Evolutionary conservation across 176 grass and related monocot genomes (phyloP), one percentile per base, ranked within the genome.

Genomic region (Oryza meyeriana): DNA sequence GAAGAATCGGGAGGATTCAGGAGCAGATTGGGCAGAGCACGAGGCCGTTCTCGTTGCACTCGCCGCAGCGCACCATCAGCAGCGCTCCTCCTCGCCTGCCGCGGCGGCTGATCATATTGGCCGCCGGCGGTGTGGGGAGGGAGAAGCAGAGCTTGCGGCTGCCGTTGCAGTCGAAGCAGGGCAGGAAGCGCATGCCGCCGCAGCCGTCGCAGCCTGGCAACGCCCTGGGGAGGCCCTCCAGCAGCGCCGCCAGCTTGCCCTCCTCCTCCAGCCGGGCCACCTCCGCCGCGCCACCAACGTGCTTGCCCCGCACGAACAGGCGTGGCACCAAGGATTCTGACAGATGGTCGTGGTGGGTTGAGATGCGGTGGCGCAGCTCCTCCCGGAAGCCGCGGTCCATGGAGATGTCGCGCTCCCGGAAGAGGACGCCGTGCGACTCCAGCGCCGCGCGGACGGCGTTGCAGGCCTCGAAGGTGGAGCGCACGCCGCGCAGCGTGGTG

Each of bases 1-100:
- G 7, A 55, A 45, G 42, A n/a, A 55, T n/a, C n/a, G n/a, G n/a
- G n/a, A n/a, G n/a, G 20, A 17, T 9, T 74, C 44, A 93, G 12
- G 82, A 88, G 72, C 91, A 94, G 76, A 94, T 94, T 3, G 91
- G 91, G 75, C 91, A 94, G 25, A 94, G 82, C 63, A 94, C 91
- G 77, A 94, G 83, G 0, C 85, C 91, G 58, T 94, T 94, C 88
- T 94, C 91, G 55, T 94, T 94, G 69, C 91, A 94, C 55, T 94
- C 91, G 44, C 64, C 67, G 61, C 91, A 94, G 13, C 88, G 83
- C 85, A 88, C 70, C 14, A 94, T 63, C 68, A 85, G 16, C 16
- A 6, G 12, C 22, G 42, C 44, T 8, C 48, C 30, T 31, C 13
- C 65, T 17, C 20, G 24, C 3, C 20, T 40, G 6, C 58, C 40